phyloP scores from a whole-genome alignment of 2,329 filamentous ascomycete genomes.

The Dactylonectria estremocensis region DNA sequence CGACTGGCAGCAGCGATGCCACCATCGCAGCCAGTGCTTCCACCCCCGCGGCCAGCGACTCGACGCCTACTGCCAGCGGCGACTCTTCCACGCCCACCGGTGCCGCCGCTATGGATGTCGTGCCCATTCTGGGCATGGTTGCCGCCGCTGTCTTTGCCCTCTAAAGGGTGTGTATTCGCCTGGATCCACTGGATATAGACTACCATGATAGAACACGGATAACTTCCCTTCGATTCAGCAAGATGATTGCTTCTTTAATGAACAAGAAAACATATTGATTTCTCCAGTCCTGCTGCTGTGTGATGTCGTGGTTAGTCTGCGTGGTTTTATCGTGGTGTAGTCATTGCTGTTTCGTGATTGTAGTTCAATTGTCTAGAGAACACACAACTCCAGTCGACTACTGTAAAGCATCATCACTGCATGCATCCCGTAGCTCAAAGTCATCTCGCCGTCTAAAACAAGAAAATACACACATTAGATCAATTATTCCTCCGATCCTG shows the following conservation, averaged over 20 bases:
- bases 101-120: slow-evolving; percentile 34
- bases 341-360: background rate
- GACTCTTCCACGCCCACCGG: slow-evolving; percentile 29
- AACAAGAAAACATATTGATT: background rate
- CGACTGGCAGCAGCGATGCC: slow-evolving; percentile 22
- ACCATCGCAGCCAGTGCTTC: slow-evolving; percentile 22
- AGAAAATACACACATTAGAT: background rate
- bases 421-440: background rate
- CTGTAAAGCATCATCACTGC: background rate
- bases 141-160: slow-evolving; percentile 44
- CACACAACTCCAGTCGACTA: background rate
- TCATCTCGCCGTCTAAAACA: too few relatives aligned
- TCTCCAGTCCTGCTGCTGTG: background rate
- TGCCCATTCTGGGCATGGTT: slow-evolving; percentile 43
- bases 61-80: background rate
- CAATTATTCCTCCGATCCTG: background rate
- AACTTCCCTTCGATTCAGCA: slow-evolving; percentile 20
- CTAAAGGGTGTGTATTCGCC: slow-evolving; percentile 20
- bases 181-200: background rate
- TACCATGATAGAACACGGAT: background rate
- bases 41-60: slow-evolving; percentile 18
- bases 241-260: slow-evolving; percentile 18
- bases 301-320: background rate
- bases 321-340: background rate
- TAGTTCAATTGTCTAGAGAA: background rate